Percentiles rank a stretch among this genome's conserved stretches.
phyloP scores from a whole-genome alignment of 208 protist genomes.

The Porcisia deanei region DNA sequence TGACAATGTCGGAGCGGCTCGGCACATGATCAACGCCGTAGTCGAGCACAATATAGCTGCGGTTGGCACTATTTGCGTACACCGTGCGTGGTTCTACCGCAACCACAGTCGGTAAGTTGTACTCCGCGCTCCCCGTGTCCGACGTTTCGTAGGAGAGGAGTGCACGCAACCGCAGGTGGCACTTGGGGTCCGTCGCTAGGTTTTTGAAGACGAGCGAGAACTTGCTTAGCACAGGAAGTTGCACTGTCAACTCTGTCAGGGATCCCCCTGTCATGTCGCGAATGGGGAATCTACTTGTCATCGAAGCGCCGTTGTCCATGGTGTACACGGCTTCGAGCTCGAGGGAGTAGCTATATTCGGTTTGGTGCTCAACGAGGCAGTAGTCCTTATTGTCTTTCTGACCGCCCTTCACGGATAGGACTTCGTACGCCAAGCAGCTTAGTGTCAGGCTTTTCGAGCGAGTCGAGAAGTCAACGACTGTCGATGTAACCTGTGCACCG shows the following conservation, averaged over 20 bases:
- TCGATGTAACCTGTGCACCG: constrained; percentile 15
- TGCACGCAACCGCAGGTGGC: constrained; percentile 48
- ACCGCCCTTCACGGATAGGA: constrained; percentile 39
- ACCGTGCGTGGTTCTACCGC: constrained; percentile 57
- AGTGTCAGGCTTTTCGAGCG: constrained; percentile 27
- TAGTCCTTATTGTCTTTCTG: constrained; percentile 37
- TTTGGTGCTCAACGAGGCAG: constrained; percentile 62
- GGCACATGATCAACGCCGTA: constrained; percentile 23
- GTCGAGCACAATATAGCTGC: constrained; percentile 50
- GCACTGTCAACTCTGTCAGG: constrained; percentile 38
- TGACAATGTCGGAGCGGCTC: constrained; percentile 23
- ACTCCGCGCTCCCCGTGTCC: too few species aligned
- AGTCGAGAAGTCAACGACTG: constrained; percentile 23
- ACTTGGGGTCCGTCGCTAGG: constrained; percentile 33
- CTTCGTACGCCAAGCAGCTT: constrained; percentile 67
- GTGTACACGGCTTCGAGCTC: constrained; percentile 41
- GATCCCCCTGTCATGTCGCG: constrained; percentile 66
- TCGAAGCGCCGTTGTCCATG: constrained; percentile 12
- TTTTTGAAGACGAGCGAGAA: constrained; percentile 73
- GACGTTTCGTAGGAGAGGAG: constrained; percentile 25
- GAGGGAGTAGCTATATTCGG: constrained; percentile 60
- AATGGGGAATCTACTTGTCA: constrained; percentile 51
- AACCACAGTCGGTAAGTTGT: constrained; percentile 43
- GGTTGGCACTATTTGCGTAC: constrained; percentile 30
- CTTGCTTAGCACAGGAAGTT: constrained; percentile 24